Conservation (phyloP, 2,329 filamentous ascomycete species). For the Aspergillus japonicus region DNA sequence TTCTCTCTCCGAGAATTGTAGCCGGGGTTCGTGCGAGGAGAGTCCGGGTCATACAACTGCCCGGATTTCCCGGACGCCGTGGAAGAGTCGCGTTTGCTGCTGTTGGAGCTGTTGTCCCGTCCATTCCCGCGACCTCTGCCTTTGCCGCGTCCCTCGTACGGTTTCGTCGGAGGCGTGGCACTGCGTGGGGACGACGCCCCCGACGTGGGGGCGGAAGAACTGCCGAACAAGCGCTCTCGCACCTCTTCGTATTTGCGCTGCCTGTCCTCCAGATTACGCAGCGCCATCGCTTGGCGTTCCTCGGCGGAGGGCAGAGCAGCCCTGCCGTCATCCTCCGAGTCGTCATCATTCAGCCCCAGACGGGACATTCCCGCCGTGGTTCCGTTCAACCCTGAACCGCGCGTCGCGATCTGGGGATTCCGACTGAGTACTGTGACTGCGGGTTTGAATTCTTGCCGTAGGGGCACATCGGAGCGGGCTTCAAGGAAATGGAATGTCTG, state of each 20-base stretch:
- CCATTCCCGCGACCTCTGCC: conserved; percentile 53
- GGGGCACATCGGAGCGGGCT: conserved; percentile 60
- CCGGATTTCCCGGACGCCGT: conserved; percentile 40
- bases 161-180: conserved; percentile 58
- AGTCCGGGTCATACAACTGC: conserved; percentile 77
- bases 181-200: conserved; percentile 63
- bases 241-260: conserved; percentile 87
- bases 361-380: conserved; percentile 44
- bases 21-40: conserved; percentile 61
- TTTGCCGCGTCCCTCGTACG: conserved; percentile 40
- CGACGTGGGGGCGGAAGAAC: conserved; percentile 44
- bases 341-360: conserved; percentile 53
- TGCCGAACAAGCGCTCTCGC: conserved; percentile 81
- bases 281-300: conserved; percentile 74
- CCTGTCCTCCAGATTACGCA: conserved; percentile 81
- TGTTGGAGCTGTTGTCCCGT: conserved; percentile 34
- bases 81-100: conserved; percentile 44
- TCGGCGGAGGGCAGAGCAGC: conserved; percentile 67
- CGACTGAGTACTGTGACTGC: conserved; percentile 81
- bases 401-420: conserved; percentile 64
- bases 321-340: conserved; percentile 64
- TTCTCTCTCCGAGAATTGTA: conserved; percentile 47
- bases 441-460: conserved; percentile 73
- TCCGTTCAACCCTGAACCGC: conserved; percentile 52
- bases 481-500: conserved; percentile 75